Evolutionary conservation across 768 basidiomycete genomes (phyloP), one percentile per base, ranked within the genome.

Genomic region (Paxillus ammoniavirescens): DNA sequence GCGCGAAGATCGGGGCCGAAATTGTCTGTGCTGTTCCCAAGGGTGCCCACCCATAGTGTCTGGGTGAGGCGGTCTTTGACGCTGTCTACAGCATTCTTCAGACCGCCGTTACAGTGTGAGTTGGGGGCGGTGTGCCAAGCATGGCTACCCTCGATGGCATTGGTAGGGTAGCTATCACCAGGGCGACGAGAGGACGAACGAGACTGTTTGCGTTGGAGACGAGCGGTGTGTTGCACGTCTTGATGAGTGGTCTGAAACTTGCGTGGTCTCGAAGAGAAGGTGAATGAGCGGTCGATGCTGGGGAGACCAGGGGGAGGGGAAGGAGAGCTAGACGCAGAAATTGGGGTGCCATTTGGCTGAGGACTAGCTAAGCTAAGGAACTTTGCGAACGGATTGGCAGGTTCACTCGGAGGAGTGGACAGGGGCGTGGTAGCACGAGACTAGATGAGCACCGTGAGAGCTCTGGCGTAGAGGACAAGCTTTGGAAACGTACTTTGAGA

Each of bases 71-170:
- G 67, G 15, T 70, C 76, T 38, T 78, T 76, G 47, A 91, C 81
- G 60, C 86, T 87, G 31, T 83, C 80, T 4, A 94, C 66, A 17
- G 91, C 91, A 57, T 94, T 94, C 64, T 87, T 87, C 47, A 93
- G 75, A 9, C 91, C 91, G 14, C 89, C 89, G 59, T 93, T 93
- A 61, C 87, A 84, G 59, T 87, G 88, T 0, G 82, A 77, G 62
- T 91, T 92, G n/a, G 75, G 72, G 9, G 77, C 77, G 33, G 80
- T 68, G 52, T 82, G 75, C 73, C 73, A 82, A 8, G 72, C 62
- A 23, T 63, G 61, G 57, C 61, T 62, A 9, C 56, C 61, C 47
- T 65, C 60, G 9, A 42, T 1, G 0, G 62, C 52, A 15, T 59
- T 61, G 13, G 72, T 80, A 30, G 76, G 73, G 17, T 63, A 57